These are phyloP conservation scores for Coemansia sp. DNA, from an alignment of 192 early-diverging fungal genomes.

Conservation along the genomic window DNA sequence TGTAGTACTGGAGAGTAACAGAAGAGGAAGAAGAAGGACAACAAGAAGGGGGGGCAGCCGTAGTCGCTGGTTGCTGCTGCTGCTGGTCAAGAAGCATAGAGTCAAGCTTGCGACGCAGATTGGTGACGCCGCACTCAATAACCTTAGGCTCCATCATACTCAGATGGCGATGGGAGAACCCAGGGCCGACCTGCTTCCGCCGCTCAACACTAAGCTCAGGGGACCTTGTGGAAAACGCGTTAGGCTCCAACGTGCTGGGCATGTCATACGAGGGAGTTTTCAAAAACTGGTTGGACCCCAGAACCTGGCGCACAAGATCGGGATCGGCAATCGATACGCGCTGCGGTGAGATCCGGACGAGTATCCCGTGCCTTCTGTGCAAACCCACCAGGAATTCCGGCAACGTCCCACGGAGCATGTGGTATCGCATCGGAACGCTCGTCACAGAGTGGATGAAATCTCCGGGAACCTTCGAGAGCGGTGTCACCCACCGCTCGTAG, in stretches of 20 bases:
- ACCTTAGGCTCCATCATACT: conserved; percentile 28
- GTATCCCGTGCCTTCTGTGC: conserved; percentile 29
- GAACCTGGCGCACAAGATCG: conserved; percentile 23
- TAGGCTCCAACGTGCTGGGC: conserved; percentile 24
- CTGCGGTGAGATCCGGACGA: conserved; percentile 49
- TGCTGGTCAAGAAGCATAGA: not conserved
- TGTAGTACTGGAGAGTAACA: conserved; percentile 25
- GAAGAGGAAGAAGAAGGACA: too few relatives aligned
- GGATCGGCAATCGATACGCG: conserved; percentile 36
- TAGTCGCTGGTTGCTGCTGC: too few relatives aligned
- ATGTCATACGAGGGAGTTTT: conserved; percentile 45
- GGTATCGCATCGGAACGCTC: conserved; percentile 46
- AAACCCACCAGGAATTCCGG: conserved; percentile 20
- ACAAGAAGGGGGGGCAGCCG: too few relatives aligned
- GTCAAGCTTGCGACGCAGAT: conserved; percentile 22
- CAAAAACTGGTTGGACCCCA: conserved; percentile 29
- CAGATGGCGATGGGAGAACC: conserved; percentile 42
- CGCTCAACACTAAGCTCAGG: conserved; percentile 36
- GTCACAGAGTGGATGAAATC: conserved; percentile 27
- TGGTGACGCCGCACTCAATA: conserved; percentile 14
- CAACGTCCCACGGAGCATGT: conserved; percentile 47
- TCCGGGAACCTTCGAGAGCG: conserved; percentile 34
- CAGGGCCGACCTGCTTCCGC: conserved; percentile 36
- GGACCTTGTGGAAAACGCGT: conserved; percentile 40
- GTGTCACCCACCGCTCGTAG: conserved; percentile 54